phyloP scores from a whole-genome alignment of 1,284 basidiomycete species.

The Fistulinella staudtii region DNA sequence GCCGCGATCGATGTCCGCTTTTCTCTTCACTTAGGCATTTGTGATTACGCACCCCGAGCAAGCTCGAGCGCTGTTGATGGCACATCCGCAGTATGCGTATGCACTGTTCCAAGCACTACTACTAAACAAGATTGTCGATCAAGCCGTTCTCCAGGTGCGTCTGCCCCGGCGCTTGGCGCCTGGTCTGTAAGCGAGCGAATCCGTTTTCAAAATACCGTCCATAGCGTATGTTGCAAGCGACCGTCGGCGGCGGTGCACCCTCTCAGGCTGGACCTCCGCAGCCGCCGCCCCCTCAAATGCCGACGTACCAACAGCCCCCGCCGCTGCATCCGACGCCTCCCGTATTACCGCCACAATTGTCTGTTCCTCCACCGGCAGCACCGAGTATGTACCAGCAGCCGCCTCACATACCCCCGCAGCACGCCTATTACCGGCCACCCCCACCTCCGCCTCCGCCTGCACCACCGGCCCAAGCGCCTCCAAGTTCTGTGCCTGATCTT shows the following conservation, averaged over 20 bases:
- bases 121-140: slow-evolving; percentile 92
- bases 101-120: slow-evolving; percentile 95
- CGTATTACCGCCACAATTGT: slow-evolving; percentile 31
- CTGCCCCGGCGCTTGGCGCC: slow-evolving; percentile 9
- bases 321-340: slow-evolving; percentile 36
- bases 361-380: slow-evolving; percentile 32
- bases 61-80: slow-evolving; percentile 73
- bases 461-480: slow-evolving; percentile 27
- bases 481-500: slow-evolving; percentile 27
- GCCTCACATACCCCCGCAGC: slow-evolving; percentile 40
- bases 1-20: slow-evolving; percentile 4
- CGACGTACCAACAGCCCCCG: slow-evolving; percentile 35
- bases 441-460: slow-evolving; percentile 32
- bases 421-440: slow-evolving; percentile 45
- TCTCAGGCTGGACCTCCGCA: slow-evolving; percentile 28
- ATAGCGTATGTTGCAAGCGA: slow-evolving; percentile 34
- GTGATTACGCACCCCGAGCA: slow-evolving; percentile 90
- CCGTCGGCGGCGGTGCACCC: slow-evolving; percentile 21
- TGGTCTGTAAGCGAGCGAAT: slow-evolving; percentile 14
- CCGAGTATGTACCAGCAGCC: slow-evolving; percentile 36
- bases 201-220: slow-evolving; percentile 16
- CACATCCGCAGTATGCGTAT: slow-evolving; percentile 92
- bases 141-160: slow-evolving; percentile 70
- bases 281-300: slow-evolving; percentile 33
- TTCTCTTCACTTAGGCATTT: slow-evolving; percentile 58